Evolutionary conservation across 2,329 filamentous ascomycete species (phyloP), one percentile per base, ranked within the genome.

Genomic region (Fusarium sp.): DNA sequence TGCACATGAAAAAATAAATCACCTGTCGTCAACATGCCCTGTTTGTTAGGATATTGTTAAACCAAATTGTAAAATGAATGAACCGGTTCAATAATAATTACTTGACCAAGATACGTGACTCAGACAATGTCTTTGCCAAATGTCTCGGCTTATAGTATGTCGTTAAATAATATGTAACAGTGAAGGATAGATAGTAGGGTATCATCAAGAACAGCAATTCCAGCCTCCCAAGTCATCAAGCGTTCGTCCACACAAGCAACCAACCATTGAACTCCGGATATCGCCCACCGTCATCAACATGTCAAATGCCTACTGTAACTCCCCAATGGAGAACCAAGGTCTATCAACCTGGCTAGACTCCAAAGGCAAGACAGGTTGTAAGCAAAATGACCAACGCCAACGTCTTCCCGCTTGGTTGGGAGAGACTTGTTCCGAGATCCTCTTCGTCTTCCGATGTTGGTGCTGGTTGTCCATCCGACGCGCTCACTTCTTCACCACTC

Each of bases 401-500:
- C 12, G 40, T 53, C 5, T 64, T 60, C 14, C 59, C 61, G n/a
- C 71, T 64, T 0, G 71, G 69, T 3, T 53, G 62, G 1, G 35
- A 33, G 7, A 64, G 40, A 4, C 49, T 69, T 14, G 49, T 42
- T 3, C 66, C 69, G 2, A 56, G 20, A 6, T 72, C 64, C 14
- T 72, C 70, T 14, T 73, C 67, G 2, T 57, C 55, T 5, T 51
- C 46, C n/a, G 31, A 33, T 33, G 46, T 51, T 31, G 24, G 46
- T 16, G 27, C 49, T 31, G 27, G 64, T 46, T 64, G 64, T 0
- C 77, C 73, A 38, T 73, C 74, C 1, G 72, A 68, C 1, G 85
- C 85, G 24, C 82, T 68, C 1, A 86, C 83, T 57, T 78, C 81
- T 33, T 84, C 73, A 3, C 86, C 87, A 3, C 80, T 84, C 1